These are phyloP conservation scores for Mortierella sp. DNA, from an alignment of 371 early-diverging fungal genomes.

Conservation along the genomic window DNA sequence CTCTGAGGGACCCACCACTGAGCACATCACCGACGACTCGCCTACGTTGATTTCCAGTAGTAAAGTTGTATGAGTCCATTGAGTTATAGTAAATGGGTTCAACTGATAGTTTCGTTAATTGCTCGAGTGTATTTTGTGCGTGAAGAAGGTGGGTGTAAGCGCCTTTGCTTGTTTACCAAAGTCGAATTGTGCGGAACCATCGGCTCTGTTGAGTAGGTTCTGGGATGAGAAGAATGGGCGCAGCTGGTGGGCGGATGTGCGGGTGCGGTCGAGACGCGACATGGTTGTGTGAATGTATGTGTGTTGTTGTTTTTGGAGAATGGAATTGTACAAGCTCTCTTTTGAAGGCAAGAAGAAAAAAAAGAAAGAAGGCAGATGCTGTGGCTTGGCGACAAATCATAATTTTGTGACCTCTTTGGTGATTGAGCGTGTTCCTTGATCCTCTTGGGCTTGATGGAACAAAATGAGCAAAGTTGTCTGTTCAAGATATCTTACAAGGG, in stretches of 20 bases:
- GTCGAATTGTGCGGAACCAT: constrained; percentile 88
- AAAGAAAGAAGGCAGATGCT: background rate
- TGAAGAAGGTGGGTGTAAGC: background rate
- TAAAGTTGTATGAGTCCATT: background rate
- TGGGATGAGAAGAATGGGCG: constrained; percentile 75
- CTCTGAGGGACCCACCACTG: constrained; percentile 92
- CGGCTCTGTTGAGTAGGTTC: constrained; percentile 78
- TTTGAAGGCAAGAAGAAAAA: background rate
- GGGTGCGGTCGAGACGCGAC: constrained; percentile 50
- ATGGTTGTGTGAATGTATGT: constrained; percentile 22
- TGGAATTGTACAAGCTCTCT: background rate
- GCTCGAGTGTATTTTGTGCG: too few species aligned
- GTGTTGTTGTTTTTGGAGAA: background rate
- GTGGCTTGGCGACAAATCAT: constrained; percentile 4
- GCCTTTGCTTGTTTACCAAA: constrained; percentile 64
- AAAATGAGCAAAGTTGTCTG: background rate
- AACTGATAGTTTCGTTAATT: background rate
- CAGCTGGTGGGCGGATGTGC: constrained; percentile 60
- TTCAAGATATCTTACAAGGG: background rate
- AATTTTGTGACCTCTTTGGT: constrained; percentile 11
- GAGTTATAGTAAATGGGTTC: too few species aligned
- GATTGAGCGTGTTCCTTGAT: background rate
- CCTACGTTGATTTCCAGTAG: constrained; percentile 57
- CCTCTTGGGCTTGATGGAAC: background rate
- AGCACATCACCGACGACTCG: constrained; percentile 82